Evolutionary conservation across 2,329 filamentous ascomycete genomes (phyloP).

Genomic region (Colletotrichum limetticola): DNA sequence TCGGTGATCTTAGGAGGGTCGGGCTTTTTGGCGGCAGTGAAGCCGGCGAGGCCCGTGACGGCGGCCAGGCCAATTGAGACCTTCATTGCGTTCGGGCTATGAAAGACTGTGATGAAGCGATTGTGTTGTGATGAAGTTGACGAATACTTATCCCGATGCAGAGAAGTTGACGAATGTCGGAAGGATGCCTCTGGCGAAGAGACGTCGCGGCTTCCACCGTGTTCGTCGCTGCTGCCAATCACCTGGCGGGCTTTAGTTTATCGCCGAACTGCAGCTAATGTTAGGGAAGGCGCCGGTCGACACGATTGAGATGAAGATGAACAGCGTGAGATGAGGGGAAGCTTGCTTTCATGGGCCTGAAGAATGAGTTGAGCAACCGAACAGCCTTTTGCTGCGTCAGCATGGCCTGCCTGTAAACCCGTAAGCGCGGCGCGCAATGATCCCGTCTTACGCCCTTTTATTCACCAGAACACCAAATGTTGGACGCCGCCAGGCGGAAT

Average conservation of each 20-base stretch:
- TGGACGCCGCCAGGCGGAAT: not conserved
- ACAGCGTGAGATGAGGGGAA: not conserved
- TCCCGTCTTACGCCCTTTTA: not conserved
- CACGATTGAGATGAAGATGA: not conserved
- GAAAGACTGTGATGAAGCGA: not conserved
- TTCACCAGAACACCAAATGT: not conserved
- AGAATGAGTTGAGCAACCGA: not conserved
- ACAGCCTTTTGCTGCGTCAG: conserved; percentile 11
- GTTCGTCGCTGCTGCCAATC: not conserved
- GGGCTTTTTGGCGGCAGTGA: not conserved
- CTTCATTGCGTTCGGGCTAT: not conserved
- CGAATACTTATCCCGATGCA: not conserved
- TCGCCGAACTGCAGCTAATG: not conserved
- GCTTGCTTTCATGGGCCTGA: too few species aligned
- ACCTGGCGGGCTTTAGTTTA: not conserved
- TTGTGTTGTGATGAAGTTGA: not conserved
- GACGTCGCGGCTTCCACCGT: not conserved
- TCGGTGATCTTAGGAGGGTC: not conserved
- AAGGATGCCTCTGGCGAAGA: not conserved
- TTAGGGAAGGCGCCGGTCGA: not conserved
- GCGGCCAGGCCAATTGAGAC: not conserved
- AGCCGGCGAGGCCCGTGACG: not conserved
- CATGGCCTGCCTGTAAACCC: not conserved
- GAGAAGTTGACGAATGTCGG: not conserved
- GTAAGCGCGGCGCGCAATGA: not conserved